Base-by-base conservation (phyloP, 108 stramenopile species). In the Cyclostephanos invisitatus region DNA sequence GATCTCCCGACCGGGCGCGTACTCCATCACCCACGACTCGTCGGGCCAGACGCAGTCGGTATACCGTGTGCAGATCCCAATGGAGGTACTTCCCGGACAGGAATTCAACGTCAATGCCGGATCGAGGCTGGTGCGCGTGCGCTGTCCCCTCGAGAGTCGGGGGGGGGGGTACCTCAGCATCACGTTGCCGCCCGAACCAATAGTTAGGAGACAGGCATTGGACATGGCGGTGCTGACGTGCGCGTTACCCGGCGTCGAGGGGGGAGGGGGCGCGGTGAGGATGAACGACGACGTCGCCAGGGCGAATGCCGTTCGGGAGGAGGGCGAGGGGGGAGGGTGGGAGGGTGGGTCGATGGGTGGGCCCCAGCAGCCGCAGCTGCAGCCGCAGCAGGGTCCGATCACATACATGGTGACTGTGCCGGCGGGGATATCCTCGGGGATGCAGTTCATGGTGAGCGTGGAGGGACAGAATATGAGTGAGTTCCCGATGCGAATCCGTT, bases 341-440 rank as follows among this genome's bases (percentile, higher is more conserved):
- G 64, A 47, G 36, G 65, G n/a, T n/a, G 51, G 27, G 25, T 14
- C 2, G 28, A 29, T 51, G 14, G 32, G 66, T 2, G n/a, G 22
- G 6, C 5, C 54, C 22, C 29, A 36, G n/a, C 27, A 12, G 4
- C 27, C 32, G 28, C 50, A 72, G 62, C 75, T 66, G 38, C 70
- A 72, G 37, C 70, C 49, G 38, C 44, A 32, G 29, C 57, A 69
- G 24, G 57, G 42, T 18, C 78, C 87, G 24, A 86, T 87, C 76
- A 90, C 88, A 11, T 96, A 89, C 66, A 77, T 90, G 66, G 94
- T 96, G 8, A 88, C 88, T 24, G 89, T 96, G 56, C 94, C 94
- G 15, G 70, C 82, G 35, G 87, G 89, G 20, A 84, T 96, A 25
- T 71, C 73, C 22, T 85, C 91, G 7, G 92, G 94, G 22, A 86